phyloP scores from a whole-genome alignment of 345 rosid species.

The Cochlearia excelsa region DNA sequence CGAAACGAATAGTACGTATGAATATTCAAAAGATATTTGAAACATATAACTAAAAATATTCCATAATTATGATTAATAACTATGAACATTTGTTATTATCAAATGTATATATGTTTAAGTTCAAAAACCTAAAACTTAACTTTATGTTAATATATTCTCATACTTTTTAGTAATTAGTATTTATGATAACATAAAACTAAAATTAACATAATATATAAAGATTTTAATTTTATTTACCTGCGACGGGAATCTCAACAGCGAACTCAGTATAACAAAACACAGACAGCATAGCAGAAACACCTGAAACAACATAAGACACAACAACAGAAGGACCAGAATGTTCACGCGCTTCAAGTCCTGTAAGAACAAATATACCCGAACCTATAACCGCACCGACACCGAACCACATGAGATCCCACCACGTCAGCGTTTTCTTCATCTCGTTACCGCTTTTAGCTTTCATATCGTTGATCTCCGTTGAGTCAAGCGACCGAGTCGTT shows the following conservation, averaged over 20 bases:
- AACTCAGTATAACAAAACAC: conserved; percentile 98
- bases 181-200: no score
- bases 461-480: conserved; percentile 70
- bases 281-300: conserved; percentile 87
- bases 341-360: conserved; percentile 58
- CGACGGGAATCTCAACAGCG: conserved; percentile 93
- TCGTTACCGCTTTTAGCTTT: conserved; percentile 74
- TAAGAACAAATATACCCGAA: conserved; percentile 84
- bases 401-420: conserved; percentile 99
- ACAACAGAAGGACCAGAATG: conserved; percentile 82
- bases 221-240: conserved; percentile 38
- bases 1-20: no score
- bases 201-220: neutral
- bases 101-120: no score
- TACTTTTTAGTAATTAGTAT: no score
- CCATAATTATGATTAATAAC: conserved; percentile 35
- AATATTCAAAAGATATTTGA: no score
- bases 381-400: conserved; percentile 92
- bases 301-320: conserved; percentile 76
- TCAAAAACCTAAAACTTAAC: no score
- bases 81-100: no score
- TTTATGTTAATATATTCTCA: no score
- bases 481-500: conserved; percentile 61
- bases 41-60: no score
- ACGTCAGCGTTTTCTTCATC: conserved; percentile 75